Evolutionary conservation across 352 stramenopile genomes (phyloP).

Genomic region (Phytopythium oedochilum): DNA sequence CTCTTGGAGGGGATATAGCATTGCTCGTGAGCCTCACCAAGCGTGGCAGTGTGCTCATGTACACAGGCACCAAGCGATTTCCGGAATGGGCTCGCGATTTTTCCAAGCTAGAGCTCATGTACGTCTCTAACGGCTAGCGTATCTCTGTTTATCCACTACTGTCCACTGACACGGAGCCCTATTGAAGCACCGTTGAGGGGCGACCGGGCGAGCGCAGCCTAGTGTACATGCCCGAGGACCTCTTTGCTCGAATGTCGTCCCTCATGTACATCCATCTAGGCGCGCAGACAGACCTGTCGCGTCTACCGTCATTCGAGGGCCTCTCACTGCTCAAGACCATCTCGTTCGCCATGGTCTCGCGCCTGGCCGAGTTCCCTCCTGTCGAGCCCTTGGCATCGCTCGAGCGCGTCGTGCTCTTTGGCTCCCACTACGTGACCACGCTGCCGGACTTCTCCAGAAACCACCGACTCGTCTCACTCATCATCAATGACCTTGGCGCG

Average conservation of each 20-base stretch:
- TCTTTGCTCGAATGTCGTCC: conserved; percentile 7
- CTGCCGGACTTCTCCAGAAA: conserved; percentile 2
- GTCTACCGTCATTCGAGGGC: conserved; percentile 4
- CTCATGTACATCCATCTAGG: conserved; percentile 8
- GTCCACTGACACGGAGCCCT: not conserved
- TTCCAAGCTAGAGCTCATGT: conserved; percentile 5
- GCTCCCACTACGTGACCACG: conserved; percentile 1
- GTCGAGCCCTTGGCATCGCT: not conserved
- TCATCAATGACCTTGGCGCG: not conserved
- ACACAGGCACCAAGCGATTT: conserved; percentile 1
- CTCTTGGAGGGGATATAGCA: no score
- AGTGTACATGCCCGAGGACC: conserved; percentile 1
- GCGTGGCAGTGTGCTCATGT: not conserved
- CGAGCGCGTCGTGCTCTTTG: not conserved
- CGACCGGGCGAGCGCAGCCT: not conserved
- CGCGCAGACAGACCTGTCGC: not conserved
- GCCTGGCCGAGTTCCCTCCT: not conserved
- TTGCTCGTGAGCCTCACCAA: not conserved
- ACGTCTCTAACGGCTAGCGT: no score
- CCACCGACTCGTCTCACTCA: not conserved
- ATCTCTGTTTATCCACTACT: no score
- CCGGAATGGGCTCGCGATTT: not conserved
- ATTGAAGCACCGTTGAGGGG: not conserved
- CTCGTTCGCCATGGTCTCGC: conserved; percentile 1
- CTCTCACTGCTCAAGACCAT: conserved; percentile 5